Base-by-base conservation (phyloP, 495 filamentous ascomycete species). In the Xylaria scruposa region DNA sequence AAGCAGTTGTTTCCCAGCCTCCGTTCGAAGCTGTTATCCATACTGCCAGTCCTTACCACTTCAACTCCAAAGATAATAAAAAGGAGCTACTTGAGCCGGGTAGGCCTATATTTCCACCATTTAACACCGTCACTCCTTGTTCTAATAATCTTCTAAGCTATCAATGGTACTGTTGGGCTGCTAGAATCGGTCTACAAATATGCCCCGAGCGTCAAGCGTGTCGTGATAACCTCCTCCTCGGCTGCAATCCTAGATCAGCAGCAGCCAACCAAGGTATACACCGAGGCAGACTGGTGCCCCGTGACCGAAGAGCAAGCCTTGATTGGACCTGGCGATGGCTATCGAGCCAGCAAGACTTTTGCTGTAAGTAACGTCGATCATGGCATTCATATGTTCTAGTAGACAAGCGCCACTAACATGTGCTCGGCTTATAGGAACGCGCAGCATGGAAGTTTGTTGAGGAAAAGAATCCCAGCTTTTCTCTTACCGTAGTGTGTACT, bases 401-500 rank as follows among this genome's bases (percentile, higher is more conserved):
- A 46, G 44, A 46, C 40, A 46, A 4, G 42, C 46, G 17, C 46
- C 46, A 49, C 46, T 49, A n/a, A 49, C 17, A 49, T 49, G 6
- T 49, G 7, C 46, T 49, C 46, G 8, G 21, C 6, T n/a, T 19
- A 21, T 36, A 65, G 62, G 62, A 65, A 49, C 62, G 62, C 29
- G 92, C 93, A 3, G 93, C 93, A 0, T 96, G 93, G 93, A 89
- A 94, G 8, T 94, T 94, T 76, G 82, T 94, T 4, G 89, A 92
- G 80, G 89, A 90, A 59, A 90, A 93, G 79, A 92, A 93, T 80
- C 92, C 91, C 0, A 90, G 89, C 75, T 96, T 96, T 75, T 84
- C 87, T 36, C 73, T 96, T 62, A 81, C 85, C 12, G 93, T 91
- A 1, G 86, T 95, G 36, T 36, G 33, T 26, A 62, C 21, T 21